These are phyloP conservation scores for Suillus sp. DNA, from an alignment of 768 basidiomycete species.

Conservation along the genomic window DNA sequence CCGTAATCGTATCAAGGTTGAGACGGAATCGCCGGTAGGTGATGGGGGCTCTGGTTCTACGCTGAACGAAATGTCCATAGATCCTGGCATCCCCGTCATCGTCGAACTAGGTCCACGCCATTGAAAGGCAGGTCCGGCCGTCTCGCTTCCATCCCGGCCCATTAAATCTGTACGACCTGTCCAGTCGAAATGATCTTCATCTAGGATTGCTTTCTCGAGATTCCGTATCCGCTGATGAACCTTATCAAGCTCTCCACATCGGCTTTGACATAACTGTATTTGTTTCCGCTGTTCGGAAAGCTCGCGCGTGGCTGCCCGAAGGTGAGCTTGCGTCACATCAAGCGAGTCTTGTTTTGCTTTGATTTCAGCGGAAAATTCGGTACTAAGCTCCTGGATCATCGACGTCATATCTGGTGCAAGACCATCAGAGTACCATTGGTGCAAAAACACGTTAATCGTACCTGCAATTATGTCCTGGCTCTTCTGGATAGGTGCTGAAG, in stretches of 20 bases:
- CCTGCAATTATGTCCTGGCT: constrained; percentile 86
- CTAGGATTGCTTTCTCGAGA: constrained; percentile 73
- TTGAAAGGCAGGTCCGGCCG: constrained; percentile 60
- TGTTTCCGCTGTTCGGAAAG: constrained; percentile 89
- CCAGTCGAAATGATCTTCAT: constrained; percentile 88
- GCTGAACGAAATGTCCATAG: constrained; percentile 61
- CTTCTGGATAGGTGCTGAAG: constrained; percentile 79
- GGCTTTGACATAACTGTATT: constrained; percentile 72
- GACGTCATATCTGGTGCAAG: constrained; percentile 68
- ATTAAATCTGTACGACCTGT: constrained; percentile 67
- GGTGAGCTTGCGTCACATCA: constrained; percentile 84
- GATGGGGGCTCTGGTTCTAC: constrained; percentile 75
- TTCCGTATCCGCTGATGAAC: constrained; percentile 80
- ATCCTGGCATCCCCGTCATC: constrained; percentile 62
- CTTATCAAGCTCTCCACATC: constrained; percentile 79
- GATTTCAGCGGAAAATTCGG: constrained; percentile 83
- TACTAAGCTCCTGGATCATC: constrained; percentile 78
- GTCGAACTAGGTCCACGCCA: constrained; percentile 69
- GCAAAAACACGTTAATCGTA: constrained; percentile 28
- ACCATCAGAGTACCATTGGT: constrained; percentile 15
- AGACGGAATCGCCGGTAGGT: constrained; percentile 58
- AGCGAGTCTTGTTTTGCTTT: constrained; percentile 84
- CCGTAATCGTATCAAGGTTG: constrained; percentile 68
- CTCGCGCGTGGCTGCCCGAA: constrained; percentile 87
- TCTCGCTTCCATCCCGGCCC: constrained; percentile 39